These are phyloP conservation scores for Petrea volubilis DNA, from an alignment of 257 asterid genomes.

Conservation along the genomic window DNA sequence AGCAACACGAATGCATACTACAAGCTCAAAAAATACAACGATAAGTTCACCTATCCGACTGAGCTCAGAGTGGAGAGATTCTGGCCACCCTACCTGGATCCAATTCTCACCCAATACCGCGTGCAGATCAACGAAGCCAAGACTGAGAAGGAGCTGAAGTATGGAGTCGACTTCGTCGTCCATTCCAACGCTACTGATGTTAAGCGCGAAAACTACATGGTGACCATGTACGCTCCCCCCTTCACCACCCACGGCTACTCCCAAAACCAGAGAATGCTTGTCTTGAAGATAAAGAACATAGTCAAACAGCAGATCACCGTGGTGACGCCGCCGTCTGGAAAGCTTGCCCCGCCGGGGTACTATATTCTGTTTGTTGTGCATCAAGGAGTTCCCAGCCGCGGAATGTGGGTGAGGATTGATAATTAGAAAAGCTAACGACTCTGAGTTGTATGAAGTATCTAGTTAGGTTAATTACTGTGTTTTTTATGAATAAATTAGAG, in stretches of 20 bases:
- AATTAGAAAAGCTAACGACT: neutral
- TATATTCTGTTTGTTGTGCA: conserved; percentile 76
- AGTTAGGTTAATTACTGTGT: too few species aligned
- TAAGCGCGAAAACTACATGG: conserved; percentile 35
- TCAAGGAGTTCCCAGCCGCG: conserved; percentile 76
- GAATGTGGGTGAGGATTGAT: conserved; percentile 70
- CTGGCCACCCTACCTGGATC: conserved; percentile 74
- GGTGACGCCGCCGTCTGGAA: conserved; percentile 72
- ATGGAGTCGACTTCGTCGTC: conserved; percentile 46
- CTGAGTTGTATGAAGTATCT: too few species aligned
- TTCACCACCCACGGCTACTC: conserved; percentile 97
- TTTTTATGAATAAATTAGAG: too few species aligned
- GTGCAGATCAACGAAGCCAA: conserved; percentile 31
- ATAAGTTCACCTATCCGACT: conserved; percentile 45
- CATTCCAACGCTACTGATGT: conserved; percentile 11
- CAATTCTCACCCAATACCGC: conserved; percentile 37
- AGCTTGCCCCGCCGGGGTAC: conserved; percentile 78
- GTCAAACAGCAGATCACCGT: conserved; percentile 30
- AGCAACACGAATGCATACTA: conserved; percentile 74
- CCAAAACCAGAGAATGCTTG: conserved; percentile 69
- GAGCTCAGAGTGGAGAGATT: conserved; percentile 82
- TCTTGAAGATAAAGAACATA: conserved; percentile 43
- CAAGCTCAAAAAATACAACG: conserved; percentile 25
- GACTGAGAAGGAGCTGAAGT: conserved; percentile 34
- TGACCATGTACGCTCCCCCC: conserved; percentile 83